Percentiles rank a stretch among this genome's conserved stretches.
phyloP scores from a whole-genome alignment of 179 eudicot genomes.

The Silene vulgaris region DNA sequence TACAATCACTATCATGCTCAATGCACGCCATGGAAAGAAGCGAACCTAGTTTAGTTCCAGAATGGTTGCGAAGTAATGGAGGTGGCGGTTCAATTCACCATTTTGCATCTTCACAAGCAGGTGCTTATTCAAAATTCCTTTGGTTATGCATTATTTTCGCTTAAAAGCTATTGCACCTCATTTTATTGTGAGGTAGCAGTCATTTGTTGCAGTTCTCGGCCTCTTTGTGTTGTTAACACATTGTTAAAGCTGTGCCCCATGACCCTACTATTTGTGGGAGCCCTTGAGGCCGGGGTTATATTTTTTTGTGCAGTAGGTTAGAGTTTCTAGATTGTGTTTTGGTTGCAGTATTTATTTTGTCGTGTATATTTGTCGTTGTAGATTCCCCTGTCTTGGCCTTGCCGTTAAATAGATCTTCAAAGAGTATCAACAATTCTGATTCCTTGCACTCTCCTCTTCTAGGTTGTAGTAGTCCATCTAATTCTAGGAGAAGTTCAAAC shows the following conservation, averaged over 20 bases:
- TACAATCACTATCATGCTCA: constrained; percentile 39
- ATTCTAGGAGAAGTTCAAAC: constrained; percentile 48
- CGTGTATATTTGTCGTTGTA: constrained; percentile 13
- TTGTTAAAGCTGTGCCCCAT: not conserved
- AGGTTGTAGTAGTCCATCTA: constrained; percentile 51
- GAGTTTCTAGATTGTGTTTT: constrained; percentile 11
- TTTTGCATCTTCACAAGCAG: constrained; percentile 44
- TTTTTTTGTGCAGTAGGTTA: not conserved
- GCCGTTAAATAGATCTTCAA: constrained; percentile 37
- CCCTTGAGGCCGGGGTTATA: not conserved
- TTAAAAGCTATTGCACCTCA: not conserved
- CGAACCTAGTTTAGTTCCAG: constrained; percentile 76
- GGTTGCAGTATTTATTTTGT: not conserved
- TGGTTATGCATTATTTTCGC: not conserved
- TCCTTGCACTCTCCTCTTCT: constrained; percentile 37
- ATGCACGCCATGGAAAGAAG: constrained; percentile 60
- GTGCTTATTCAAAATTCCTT: constrained; percentile 24
- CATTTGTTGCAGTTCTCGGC: not conserved
- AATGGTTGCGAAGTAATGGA: constrained; percentile 75
- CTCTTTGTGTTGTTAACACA: not conserved
- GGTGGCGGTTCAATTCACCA: constrained; percentile 52
- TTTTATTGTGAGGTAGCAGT: not conserved
- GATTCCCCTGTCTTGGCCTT: constrained; percentile 35
- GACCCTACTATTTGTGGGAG: not conserved
- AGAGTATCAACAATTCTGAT: constrained; percentile 33